Conservation (phyloP, 2,329 filamentous ascomycete species). For the Penicillium vulpinum region DNA sequence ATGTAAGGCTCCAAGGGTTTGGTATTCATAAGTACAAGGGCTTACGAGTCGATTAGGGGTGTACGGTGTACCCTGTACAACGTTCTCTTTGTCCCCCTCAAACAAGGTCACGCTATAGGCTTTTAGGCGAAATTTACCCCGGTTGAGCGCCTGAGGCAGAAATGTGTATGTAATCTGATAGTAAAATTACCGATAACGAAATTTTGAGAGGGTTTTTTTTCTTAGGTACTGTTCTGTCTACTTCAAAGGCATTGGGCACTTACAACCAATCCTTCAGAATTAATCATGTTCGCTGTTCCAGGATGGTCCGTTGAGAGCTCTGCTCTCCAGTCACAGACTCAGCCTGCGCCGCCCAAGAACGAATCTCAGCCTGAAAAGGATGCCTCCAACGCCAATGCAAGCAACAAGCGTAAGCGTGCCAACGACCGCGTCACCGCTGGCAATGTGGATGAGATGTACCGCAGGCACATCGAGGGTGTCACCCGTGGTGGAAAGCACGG, state of each 20-base stretch:
- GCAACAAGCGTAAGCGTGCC: conserved; percentile 54
- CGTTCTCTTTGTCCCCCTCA: neutral
- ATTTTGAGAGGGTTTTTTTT: conserved; percentile 4
- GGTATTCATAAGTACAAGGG: neutral
- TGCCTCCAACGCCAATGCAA: conserved; percentile 32
- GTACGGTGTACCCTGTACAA: neutral
- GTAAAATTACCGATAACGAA: conserved; percentile 15
- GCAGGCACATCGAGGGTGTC: conserved; percentile 73
- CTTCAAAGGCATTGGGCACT: neutral
- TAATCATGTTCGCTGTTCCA: conserved; percentile 79
- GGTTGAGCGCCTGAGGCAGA: neutral
- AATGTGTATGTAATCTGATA: conserved; percentile 3
- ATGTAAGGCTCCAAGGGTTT: neutral
- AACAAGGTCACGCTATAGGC: neutral
- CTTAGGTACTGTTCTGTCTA: neutral
- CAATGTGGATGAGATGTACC: conserved; percentile 78
- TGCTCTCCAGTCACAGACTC: conserved; percentile 68
- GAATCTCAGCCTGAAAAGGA: conserved; percentile 43
- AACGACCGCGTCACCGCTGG: conserved; percentile 58
- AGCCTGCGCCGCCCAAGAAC: conserved; percentile 63
- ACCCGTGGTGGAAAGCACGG: conserved; percentile 44
- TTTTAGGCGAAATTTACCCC: neutral
- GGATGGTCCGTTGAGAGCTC: conserved; percentile 83
- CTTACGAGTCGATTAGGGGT: neutral
- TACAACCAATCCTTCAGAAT: neutral